phyloP scores from a whole-genome alignment of 768 basidiomycete genomes.

The Thelephora aurantiotincta region DNA sequence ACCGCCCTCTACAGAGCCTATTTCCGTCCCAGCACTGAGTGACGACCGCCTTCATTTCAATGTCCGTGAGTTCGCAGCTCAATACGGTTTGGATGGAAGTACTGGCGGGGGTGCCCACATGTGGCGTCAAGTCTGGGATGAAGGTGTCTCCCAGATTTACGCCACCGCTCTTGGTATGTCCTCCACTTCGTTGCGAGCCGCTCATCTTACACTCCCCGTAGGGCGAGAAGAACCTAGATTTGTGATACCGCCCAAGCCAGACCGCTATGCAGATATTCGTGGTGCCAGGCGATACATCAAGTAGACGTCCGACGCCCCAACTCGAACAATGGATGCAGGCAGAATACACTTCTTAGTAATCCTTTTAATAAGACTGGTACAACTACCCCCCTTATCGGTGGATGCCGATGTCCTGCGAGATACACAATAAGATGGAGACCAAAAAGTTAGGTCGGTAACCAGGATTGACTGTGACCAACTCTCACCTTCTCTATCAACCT shows the following conservation, averaged over 20 bases:
- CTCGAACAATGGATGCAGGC: no score
- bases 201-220: slow-evolving; percentile 10
- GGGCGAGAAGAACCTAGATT: slow-evolving; percentile 40
- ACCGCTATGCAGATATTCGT: slow-evolving; percentile 43
- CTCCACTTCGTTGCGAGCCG: slow-evolving; percentile 2
- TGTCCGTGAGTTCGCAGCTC: slow-evolving; percentile 44
- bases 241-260: slow-evolving; percentile 35
- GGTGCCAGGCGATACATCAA: slow-evolving; percentile 28
- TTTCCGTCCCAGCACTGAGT: slow-evolving; percentile 13
- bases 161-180: slow-evolving; percentile 35
- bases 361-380: no score
- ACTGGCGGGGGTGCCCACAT: slow-evolving; percentile 66
- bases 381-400: no score
- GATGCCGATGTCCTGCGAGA: no score
- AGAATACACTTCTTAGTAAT: no score
- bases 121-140: slow-evolving; percentile 72
- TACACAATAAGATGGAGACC: no score
- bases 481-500: slow-evolving; percentile 64
- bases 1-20: slow-evolving; percentile 20
- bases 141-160: slow-evolving; percentile 53
- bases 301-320: slow-evolving; percentile 3
- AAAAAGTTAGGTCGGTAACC: no score
- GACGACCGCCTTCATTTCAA: slow-evolving; percentile 44
- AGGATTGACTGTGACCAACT: not conserved
- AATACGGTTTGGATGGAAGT: slow-evolving; percentile 37